Percentiles rank a stretch among this genome's conserved stretches.
Evolutionary conservation across 1,284 basidiomycete genomes (phyloP).

Genomic region (Tylopilus sp.): DNA sequence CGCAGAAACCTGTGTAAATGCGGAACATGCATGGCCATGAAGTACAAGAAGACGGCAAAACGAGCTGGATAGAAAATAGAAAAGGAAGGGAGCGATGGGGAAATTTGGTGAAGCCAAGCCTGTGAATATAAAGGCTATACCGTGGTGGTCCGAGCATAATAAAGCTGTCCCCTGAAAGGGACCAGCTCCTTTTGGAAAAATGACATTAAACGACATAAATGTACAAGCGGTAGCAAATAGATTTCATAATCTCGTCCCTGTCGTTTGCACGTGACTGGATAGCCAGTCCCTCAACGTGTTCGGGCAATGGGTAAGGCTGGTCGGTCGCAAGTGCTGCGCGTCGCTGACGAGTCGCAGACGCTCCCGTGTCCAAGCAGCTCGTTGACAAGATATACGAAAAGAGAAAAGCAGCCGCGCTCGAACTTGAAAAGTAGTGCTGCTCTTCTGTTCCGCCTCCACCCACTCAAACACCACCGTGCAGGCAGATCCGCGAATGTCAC

Average conservation of each 20-base stretch:
- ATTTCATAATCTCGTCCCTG: background rate
- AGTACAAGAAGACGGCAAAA: background rate
- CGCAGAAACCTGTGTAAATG: constrained; percentile 7
- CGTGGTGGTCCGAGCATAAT: background rate
- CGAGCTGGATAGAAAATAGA: background rate
- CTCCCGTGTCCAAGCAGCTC: constrained; percentile 67
- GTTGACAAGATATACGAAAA: constrained; percentile 93
- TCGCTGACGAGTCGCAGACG: constrained; percentile 42
- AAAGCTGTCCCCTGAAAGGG: background rate
- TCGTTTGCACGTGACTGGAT: constrained; percentile 10
- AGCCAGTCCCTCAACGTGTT: background rate
- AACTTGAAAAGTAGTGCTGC: constrained; percentile 80
- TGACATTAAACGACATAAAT: too few relatives aligned
- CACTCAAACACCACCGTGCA: constrained; percentile 31
- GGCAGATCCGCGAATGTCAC: constrained; percentile 85
- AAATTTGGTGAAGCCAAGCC: background rate
- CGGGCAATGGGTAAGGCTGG: constrained; percentile 18
- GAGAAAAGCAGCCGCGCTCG: constrained; percentile 92
- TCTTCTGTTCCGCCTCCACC: constrained; percentile 7
- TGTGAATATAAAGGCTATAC: background rate
- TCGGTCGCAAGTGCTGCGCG: background rate
- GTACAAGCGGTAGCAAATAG: background rate
- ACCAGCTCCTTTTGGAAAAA: background rate
- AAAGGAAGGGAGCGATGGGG: background rate
- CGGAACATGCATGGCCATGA: constrained; percentile 10